These are phyloP conservation scores for Suhomyces atakaporum DNA, from an alignment of 1,139 yeast species.

Conservation along the genomic window DNA sequence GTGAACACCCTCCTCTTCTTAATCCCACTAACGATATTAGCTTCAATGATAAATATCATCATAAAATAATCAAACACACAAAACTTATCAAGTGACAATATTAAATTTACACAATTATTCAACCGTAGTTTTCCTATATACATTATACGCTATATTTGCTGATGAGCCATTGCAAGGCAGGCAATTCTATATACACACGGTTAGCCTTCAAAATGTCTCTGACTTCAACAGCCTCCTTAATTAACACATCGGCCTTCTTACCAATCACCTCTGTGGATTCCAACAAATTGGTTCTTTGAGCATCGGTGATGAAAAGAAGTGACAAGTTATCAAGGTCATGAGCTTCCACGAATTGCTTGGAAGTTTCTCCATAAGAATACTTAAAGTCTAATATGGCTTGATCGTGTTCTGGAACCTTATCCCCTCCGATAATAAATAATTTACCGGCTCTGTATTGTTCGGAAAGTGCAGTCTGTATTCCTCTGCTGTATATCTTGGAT, in stretches of 20 bases:
- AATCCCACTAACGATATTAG: too few relatives aligned
- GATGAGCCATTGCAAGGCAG: slow-evolving; percentile 66
- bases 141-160: slow-evolving; percentile 26
- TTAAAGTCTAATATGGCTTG: slow-evolving; percentile 45
- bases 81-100: too few relatives aligned
- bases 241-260: slow-evolving; percentile 61
- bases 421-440: slow-evolving; percentile 67
- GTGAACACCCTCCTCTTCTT: too few relatives aligned
- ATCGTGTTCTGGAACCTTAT: slow-evolving; percentile 23
- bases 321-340: slow-evolving; percentile 58
- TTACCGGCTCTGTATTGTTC: slow-evolving; percentile 76
- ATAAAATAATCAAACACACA: too few relatives aligned
- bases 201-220: slow-evolving; percentile 83
- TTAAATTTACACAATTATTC: too few relatives aligned
- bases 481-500: slow-evolving; percentile 67
- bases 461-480: slow-evolving; percentile 79
- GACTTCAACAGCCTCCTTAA: slow-evolving; percentile 80
- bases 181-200: slow-evolving; percentile 70
- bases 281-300: slow-evolving; percentile 53
- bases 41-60: too few relatives aligned
- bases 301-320: slow-evolving; percentile 66
- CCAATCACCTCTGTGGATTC: slow-evolving; percentile 50
- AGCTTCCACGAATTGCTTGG: slow-evolving; percentile 57
- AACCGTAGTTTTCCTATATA: slow-evolving; percentile 2
- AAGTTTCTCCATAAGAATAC: slow-evolving; percentile 50